These are phyloP conservation scores for Mycena indigotica DNA, from an alignment of 768 basidiomycete species.

Conservation along the genomic window DNA sequence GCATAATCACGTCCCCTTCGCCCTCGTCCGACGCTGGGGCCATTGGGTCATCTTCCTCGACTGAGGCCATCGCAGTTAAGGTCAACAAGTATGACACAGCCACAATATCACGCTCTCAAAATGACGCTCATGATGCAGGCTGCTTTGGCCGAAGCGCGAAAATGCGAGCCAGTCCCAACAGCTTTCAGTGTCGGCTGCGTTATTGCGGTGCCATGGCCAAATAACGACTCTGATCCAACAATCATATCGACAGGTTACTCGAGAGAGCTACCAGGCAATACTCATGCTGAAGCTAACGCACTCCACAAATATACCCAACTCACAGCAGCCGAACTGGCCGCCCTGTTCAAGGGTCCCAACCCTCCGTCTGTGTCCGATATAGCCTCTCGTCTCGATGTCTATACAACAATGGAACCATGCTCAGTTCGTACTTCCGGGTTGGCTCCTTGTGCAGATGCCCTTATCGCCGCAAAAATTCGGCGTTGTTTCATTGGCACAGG, in stretches of 20 bases:
- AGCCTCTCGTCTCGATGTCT: constrained; percentile 68
- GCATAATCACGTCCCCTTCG: constrained; percentile 57
- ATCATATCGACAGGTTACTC: constrained; percentile 80
- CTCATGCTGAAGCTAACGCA: constrained; percentile 96
- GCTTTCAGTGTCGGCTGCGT: constrained; percentile 95
- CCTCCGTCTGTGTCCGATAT: constrained; percentile 48
- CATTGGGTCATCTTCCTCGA: constrained; percentile 64
- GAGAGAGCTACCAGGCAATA: constrained; percentile 89
- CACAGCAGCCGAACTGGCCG: constrained; percentile 44
- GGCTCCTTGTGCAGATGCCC: constrained; percentile 80
- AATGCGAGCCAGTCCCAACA: constrained; percentile 67
- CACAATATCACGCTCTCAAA: background rate
- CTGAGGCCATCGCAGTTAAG: constrained; percentile 47
- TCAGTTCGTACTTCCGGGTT: constrained; percentile 87
- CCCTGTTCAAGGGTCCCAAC: constrained; percentile 41
- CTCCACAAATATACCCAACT: constrained; percentile 67
- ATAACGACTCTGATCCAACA: constrained; percentile 8
- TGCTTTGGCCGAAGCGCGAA: constrained; percentile 71
- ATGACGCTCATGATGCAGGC: constrained; percentile 59
- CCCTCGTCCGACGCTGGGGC: constrained; percentile 57
- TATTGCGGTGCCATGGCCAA: constrained; percentile 46
- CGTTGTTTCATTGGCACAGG: constrained; percentile 86
- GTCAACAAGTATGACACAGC: constrained; percentile 12
- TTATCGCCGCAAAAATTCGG: constrained; percentile 69
- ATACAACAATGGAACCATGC: constrained; percentile 97